These are phyloP conservation scores for Lachancea dasiensis DNA, from an alignment of 805 yeast genomes.

Conservation along the genomic window DNA sequence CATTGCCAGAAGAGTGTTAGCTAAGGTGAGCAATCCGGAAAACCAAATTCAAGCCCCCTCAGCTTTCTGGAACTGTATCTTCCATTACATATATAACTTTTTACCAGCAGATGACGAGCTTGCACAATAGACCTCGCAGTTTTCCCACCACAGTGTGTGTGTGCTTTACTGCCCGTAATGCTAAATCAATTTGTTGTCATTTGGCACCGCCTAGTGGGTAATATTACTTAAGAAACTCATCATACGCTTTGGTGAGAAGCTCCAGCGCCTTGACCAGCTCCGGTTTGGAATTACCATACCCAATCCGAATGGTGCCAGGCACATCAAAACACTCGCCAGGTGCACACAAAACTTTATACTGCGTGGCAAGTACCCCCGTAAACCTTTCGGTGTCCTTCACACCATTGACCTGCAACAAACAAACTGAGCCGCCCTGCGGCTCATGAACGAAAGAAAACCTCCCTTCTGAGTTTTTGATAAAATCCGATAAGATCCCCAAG, in stretches of 20 bases:
- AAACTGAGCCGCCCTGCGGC: conserved; percentile 46
- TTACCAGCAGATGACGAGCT: no score
- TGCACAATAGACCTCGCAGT: no score
- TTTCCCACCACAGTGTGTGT: no score
- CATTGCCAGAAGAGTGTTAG: no score
- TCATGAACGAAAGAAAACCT: conserved; percentile 33
- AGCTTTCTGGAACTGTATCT: no score
- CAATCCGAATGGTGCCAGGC: conserved; percentile 42
- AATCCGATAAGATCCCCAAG: conserved; percentile 32
- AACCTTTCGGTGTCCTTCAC: conserved; percentile 31
- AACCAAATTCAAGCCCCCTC: no score
- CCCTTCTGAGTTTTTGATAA: conserved; percentile 33
- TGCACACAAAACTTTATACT: conserved; percentile 35
- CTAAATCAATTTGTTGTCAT: no score
- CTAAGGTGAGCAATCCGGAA: no score
- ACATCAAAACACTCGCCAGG: conserved; percentile 45
- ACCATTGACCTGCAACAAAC: conserved; percentile 36
- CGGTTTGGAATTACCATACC: conserved; percentile 40
- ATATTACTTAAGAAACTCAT: no score
- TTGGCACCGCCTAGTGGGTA: no score
- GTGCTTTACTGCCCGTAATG: no score
- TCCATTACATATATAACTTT: no score
- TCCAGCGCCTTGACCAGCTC: conserved; percentile 35
- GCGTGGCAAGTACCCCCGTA: conserved; percentile 34
- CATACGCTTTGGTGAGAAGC: conserved; percentile 19